Conservation (phyloP, 2,329 filamentous ascomycete species). For the Volutella citrinella region DNA sequence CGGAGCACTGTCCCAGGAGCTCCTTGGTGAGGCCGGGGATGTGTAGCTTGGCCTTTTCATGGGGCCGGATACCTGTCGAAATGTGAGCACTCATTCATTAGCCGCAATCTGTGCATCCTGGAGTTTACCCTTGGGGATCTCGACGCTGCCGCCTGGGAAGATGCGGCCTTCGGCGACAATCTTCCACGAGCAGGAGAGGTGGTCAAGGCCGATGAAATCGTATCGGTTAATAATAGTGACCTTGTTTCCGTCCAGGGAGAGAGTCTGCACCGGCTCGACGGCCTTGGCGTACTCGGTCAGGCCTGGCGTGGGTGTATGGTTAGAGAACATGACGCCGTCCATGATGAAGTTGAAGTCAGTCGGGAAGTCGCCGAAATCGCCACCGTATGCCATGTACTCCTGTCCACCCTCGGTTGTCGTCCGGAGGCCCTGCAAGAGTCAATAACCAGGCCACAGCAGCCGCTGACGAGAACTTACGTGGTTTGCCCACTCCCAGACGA, state of each 20-base stretch:
- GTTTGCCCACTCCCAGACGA: conserved; percentile 66
- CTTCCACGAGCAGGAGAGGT: conserved; percentile 44
- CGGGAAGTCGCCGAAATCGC: conserved; percentile 59
- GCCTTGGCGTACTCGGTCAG: conserved; percentile 56
- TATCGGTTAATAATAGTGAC: conserved; percentile 52
- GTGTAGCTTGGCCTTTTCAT: conserved; percentile 33
- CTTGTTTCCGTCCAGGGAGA: conserved; percentile 36
- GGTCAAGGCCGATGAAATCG: conserved; percentile 50
- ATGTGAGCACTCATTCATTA: conserved; percentile 7
- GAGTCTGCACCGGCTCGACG: conserved; percentile 56
- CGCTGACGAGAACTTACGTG: too few relatives aligned
- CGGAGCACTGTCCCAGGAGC: conserved; percentile 16
- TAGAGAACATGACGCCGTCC: conserved; percentile 54
- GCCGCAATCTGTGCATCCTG: conserved; percentile 1
- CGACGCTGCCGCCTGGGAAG: conserved; percentile 31
- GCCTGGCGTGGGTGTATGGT: conserved; percentile 55
- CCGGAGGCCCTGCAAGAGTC: conserved; percentile 45
- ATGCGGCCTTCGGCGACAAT: conserved; percentile 37
- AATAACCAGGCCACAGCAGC: too few relatives aligned
- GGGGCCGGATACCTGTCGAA: conserved; percentile 39
- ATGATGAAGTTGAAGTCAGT: conserved; percentile 62
- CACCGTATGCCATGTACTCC: conserved; percentile 58
- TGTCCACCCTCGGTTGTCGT: conserved; percentile 41
- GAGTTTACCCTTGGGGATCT: conserved; percentile 42
- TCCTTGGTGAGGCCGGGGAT: conserved; percentile 30